phyloP scores from a whole-genome alignment of 768 basidiomycete genomes.

The Leccinellum luteum region DNA sequence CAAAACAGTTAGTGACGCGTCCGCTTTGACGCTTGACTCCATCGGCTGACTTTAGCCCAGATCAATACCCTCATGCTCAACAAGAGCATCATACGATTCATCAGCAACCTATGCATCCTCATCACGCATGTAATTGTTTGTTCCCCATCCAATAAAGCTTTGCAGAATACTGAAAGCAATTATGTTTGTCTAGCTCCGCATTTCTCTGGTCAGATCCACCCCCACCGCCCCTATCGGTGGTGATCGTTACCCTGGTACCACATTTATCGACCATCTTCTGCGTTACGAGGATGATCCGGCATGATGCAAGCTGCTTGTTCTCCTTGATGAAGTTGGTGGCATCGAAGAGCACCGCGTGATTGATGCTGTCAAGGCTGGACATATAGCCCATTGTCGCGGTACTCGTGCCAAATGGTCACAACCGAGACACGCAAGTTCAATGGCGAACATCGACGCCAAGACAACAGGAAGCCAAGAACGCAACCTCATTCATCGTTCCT shows the following conservation, averaged over 20 bases:
- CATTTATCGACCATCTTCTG: constrained; percentile 98
- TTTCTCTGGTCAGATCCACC: constrained; percentile 37
- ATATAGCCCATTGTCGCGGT: constrained; percentile 97
- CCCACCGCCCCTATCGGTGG: no score
- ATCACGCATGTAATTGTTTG: constrained; percentile 33
- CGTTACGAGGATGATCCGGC: constrained; percentile 96
- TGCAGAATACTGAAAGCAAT: constrained; percentile 52
- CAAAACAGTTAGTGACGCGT: constrained; percentile 40
- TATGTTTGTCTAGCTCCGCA: constrained; percentile 61
- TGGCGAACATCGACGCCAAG: constrained; percentile 97
- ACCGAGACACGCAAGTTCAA: constrained; percentile 96
- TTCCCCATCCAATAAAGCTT: constrained; percentile 31
- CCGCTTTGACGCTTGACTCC: constrained; percentile 1
- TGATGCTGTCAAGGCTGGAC: constrained; percentile 90
- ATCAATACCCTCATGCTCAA: constrained; percentile 32
- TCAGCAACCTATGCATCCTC: constrained; percentile 26
- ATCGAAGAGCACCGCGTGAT: constrained; percentile 99
- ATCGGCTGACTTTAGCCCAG: constrained; percentile 26
- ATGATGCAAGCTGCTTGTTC: constrained; percentile 99
- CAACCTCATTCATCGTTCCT: constrained; percentile 92
- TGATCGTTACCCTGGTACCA: constrained; percentile 97
- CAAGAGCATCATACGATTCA: constrained; percentile 37
- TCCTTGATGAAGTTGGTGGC: constrained; percentile 98
- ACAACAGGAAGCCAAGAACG: constrained; percentile 99
- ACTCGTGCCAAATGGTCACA: constrained; percentile 99